Base-by-base conservation (phyloP, 352 stramenopile species). In the Pythium angustatum region DNA sequence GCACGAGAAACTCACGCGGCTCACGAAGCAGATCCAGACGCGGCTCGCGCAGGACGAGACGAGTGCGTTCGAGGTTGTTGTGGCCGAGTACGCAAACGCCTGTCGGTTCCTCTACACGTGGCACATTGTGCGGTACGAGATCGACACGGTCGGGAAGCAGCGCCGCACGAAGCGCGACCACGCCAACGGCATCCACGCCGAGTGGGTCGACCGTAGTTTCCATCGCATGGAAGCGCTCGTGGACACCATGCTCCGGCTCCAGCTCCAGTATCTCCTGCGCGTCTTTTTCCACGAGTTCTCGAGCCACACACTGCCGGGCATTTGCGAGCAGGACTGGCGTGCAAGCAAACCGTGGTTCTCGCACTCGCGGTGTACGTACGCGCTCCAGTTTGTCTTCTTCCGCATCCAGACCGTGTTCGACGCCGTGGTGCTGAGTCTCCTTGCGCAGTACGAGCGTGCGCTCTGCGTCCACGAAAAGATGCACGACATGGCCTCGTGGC, bases 391-490 rank as follows among this genome's bases (percentile, higher is more conserved):
- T 33, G 62, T 81, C 31, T 45, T 90, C 5, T 79, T 75, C 49
- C 76, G 79, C 5, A 47, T 90, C 15, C 68, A 88, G 19, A 49
- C 62, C 17, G 28, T 90, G 34, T 62, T 90, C 12, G 76, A 88
- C n/a, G 63, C 65, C 49, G 68, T 81, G 10, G 63, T 71, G 24
- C 69, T 64, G 12, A 74, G 67, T 17, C 44, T 87, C 11, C 48
- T 89, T 17, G 57, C 66, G 43, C 67, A 75, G 43, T 88, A 79
- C 41, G 80, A 88, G 30, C 77, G 77, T 33, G 73, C 62, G 15
- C 68, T 91, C 15, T 74, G 72, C 9, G 78, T 91, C 40, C 79
- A 91, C 56, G 79, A 91, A 41, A 88, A 88, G 50, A 40, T 91
- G 34, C 72, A 87, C 48, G 77, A 88, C 8, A 60, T 85, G 44